A percentile compares a stretch with the other conserved stretches of the same genome.
phyloP scores from a whole-genome alignment of 2,329 filamentous ascomycete genomes.

The Neofusicoccum parvum region DNA sequence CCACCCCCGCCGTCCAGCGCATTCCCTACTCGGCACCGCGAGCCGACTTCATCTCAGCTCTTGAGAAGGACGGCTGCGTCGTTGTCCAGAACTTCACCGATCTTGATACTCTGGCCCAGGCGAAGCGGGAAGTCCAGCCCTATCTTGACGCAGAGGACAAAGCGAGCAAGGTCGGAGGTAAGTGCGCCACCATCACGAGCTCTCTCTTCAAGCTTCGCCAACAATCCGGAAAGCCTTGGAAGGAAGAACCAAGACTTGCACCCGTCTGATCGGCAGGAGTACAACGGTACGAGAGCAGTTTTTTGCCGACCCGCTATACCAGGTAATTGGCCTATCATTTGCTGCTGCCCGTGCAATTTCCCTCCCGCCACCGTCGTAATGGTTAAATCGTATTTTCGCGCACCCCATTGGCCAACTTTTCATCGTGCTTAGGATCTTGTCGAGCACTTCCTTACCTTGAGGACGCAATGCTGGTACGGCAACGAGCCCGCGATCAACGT shows the following conservation, averaged over 20 bases:
- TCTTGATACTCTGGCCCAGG: slow-evolving; percentile 30
- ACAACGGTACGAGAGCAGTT: slow-evolving; percentile 41
- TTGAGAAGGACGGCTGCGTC: slow-evolving; percentile 39
- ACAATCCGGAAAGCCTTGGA: slow-evolving; percentile 28
- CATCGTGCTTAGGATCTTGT: neutral
- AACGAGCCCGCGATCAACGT: slow-evolving; percentile 32
- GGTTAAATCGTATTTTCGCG: neutral
- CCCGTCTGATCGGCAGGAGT: slow-evolving; percentile 38
- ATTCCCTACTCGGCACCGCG: slow-evolving; percentile 23
- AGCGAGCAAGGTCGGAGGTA: slow-evolving; percentile 29
- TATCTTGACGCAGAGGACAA: slow-evolving; percentile 31
- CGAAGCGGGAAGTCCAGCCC: slow-evolving; percentile 32
- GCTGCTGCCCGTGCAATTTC: neutral
- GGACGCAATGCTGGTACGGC: slow-evolving; percentile 40
- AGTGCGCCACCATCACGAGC: neutral
- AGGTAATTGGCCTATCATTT: slow-evolving; percentile 25
- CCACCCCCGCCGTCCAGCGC: slow-evolving; percentile 20
- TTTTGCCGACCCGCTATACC: slow-evolving; percentile 27
- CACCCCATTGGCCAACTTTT: neutral
- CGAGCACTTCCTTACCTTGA: slow-evolving; percentile 40
- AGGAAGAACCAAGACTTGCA: slow-evolving; percentile 41
- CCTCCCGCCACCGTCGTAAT: no score
- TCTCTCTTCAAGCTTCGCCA: neutral
- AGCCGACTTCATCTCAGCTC: slow-evolving; percentile 33
- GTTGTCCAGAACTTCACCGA: slow-evolving; percentile 38